Percentiles rank a stretch among this genome's conserved stretches.
These are phyloP conservation scores for Penium margaritaceum DNA, from an alignment of 139 green algal genomes.

Conservation along the genomic window DNA sequence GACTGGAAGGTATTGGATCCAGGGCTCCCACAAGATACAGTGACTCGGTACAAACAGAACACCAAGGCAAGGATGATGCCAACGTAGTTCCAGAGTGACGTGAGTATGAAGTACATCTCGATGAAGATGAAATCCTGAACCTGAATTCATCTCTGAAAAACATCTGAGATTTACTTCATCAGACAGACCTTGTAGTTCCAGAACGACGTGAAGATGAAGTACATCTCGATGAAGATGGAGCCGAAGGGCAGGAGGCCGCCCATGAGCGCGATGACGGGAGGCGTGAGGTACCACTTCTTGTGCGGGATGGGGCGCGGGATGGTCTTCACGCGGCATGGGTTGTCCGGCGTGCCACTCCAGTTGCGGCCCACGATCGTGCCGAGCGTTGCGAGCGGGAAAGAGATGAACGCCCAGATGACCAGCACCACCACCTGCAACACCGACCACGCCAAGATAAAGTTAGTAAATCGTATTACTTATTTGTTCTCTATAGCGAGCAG, in stretches of 20 bases:
- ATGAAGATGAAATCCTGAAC: slow-evolving; percentile 99
- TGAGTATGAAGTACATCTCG: slow-evolving; percentile 97
- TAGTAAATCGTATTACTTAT: too few species aligned
- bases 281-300: slow-evolving; percentile 79
- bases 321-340: slow-evolving; percentile 68
- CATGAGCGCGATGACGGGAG: slow-evolving; percentile 59
- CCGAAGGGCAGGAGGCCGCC: slow-evolving; percentile 91
- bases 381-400: slow-evolving; percentile 81
- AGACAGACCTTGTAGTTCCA: slow-evolving; percentile 96
- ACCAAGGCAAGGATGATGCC: too few species aligned
- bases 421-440: slow-evolving; percentile 66
- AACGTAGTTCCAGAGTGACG: slow-evolving; percentile 86
- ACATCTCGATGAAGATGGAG: slow-evolving; percentile 98
- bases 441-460: background rate
- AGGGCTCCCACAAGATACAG: too few species aligned
- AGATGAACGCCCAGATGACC: slow-evolving; percentile 81
- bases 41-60: too few species aligned
- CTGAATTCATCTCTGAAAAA: too few species aligned
- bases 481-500: too few species aligned
- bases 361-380: slow-evolving; percentile 68
- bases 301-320: slow-evolving; percentile 84
- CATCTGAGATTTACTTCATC: too few species aligned
- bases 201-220: slow-evolving; percentile 94
- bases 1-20: too few species aligned
- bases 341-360: slow-evolving; percentile 54